A percentile compares a stretch with the other conserved stretches of the same genome.
These are phyloP conservation scores for Anthracocystis panici-leucophaei DNA, from an alignment of 1,284 basidiomycete genomes.

Conservation along the genomic window DNA sequence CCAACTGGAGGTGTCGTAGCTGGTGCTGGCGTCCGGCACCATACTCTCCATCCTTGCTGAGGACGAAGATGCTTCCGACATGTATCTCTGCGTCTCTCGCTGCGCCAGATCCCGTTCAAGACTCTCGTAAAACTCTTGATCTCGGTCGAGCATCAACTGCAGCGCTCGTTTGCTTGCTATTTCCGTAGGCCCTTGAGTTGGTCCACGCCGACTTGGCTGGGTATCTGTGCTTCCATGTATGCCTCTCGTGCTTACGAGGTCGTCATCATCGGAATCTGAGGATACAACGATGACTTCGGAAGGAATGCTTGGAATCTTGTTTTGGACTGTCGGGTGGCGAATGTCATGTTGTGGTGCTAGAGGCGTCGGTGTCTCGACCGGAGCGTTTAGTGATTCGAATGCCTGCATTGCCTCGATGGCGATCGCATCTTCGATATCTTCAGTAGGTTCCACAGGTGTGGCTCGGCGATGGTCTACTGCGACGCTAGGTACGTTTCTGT, in stretches of 20 bases:
- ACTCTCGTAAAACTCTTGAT: conserved; percentile 21
- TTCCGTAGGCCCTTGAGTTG: neutral
- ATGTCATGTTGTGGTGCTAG: neutral
- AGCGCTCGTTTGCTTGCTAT: conserved; percentile 7
- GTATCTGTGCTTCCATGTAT: neutral
- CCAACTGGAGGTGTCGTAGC: conserved; percentile 23
- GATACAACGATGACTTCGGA: conserved; percentile 41
- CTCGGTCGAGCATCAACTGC: conserved; percentile 11
- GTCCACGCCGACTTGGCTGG: neutral
- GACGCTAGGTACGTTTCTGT: neutral
- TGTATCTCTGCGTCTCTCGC: neutral
- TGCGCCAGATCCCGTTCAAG: conserved; percentile 23
- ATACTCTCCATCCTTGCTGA: conserved; percentile 28
- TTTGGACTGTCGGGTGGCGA: neutral
- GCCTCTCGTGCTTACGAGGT: conserved; percentile 3
- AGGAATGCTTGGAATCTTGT: neutral
- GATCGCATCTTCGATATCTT: neutral
- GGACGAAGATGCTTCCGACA: conserved; percentile 4
- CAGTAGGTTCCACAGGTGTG: neutral
- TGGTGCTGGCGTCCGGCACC: conserved; percentile 25
- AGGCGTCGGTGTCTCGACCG: neutral
- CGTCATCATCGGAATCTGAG: conserved; percentile 23
- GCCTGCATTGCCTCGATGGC: neutral
- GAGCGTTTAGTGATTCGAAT: neutral
- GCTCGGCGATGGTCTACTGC: neutral